phyloP scores from a whole-genome alignment of 352 stramenopile species.

The Peronospora tabacina region DNA sequence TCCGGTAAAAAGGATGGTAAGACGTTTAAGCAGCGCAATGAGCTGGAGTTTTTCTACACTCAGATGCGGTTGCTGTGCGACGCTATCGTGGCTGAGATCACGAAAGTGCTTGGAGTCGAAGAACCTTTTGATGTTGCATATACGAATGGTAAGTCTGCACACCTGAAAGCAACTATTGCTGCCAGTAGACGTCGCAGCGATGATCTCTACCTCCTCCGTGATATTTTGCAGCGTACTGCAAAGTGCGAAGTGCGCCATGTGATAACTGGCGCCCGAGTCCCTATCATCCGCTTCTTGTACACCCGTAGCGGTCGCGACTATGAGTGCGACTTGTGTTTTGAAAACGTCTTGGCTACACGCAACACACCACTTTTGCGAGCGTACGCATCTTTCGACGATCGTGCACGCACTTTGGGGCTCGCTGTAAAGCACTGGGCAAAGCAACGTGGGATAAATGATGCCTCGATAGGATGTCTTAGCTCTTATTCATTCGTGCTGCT shows the following conservation, averaged over 20 bases:
- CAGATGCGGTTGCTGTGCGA: conserved; percentile 31
- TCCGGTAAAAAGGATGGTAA: conserved; percentile 28
- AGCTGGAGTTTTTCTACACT: conserved; percentile 41
- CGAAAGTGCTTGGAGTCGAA: conserved; percentile 4
- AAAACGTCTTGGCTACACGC: conserved; percentile 68
- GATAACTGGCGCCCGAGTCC: conserved; percentile 63
- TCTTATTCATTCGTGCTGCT: conserved; percentile 98
- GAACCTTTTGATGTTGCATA: conserved; percentile 6
- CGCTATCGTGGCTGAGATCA: conserved; percentile 29
- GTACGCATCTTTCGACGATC: conserved; percentile 70
- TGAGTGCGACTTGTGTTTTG: conserved; percentile 81
- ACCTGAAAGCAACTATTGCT: conserved; percentile 34
- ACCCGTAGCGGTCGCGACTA: conserved; percentile 31
- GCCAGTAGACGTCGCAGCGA: conserved; percentile 33
- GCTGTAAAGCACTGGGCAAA: conserved; percentile 98
- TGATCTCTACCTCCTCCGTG: conserved; percentile 44
- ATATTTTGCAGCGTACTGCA: conserved; percentile 35
- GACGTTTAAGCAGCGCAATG: conserved; percentile 24
- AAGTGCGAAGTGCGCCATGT: conserved; percentile 56
- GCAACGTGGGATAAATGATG: conserved; percentile 93
- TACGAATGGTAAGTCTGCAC: conserved; percentile 15
- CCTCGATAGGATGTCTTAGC: conserved; percentile 91
- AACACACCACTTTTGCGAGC: conserved; percentile 77
- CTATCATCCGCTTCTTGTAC: conserved; percentile 76
- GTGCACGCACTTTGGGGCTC: conserved; percentile 85